These are phyloP conservation scores for Termitomyces sp. DNA, from an alignment of 768 basidiomycete genomes.

Conservation along the genomic window DNA sequence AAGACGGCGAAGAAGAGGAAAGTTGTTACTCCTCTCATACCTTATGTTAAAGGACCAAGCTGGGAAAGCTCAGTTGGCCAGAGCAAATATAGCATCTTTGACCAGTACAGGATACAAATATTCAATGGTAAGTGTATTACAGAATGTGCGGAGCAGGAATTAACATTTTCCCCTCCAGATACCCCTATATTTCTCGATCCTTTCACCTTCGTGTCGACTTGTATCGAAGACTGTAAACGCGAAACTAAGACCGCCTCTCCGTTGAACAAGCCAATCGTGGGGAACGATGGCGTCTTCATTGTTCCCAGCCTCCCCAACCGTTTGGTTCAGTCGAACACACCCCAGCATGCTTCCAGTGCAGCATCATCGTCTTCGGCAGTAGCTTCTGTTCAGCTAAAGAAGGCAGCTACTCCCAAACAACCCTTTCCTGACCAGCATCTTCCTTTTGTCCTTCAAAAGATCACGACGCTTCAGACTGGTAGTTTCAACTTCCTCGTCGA, in stretches of 20 bases:
- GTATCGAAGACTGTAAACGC: constrained; percentile 30
- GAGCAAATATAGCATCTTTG: constrained; percentile 66
- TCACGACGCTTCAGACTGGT: constrained; percentile 51
- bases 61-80: constrained; percentile 70
- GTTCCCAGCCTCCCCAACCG: constrained; percentile 42
- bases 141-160: not conserved
- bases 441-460: constrained; percentile 54
- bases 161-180: constrained; percentile 39
- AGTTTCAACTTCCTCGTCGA: constrained; percentile 68
- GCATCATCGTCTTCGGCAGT: constrained; percentile 10
- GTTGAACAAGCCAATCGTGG: constrained; percentile 9
- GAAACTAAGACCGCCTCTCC: constrained; percentile 16
- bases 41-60: constrained; percentile 76
- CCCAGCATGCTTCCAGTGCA: constrained; percentile 8
- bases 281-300: constrained; percentile 31
- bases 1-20: constrained; percentile 66
- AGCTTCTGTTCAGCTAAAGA: constrained; percentile 21
- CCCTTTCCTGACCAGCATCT: constrained; percentile 67
- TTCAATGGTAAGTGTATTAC: constrained; percentile 62
- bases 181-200: constrained; percentile 70
- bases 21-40: constrained; percentile 71
- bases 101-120: constrained; percentile 69
- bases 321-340: constrained; percentile 16
- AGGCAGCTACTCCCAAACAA: constrained; percentile 40
- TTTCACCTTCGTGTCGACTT: constrained; percentile 62